Conservation (phyloP, 306 rosid species). For the Cucurbita argyrosperma region DNA sequence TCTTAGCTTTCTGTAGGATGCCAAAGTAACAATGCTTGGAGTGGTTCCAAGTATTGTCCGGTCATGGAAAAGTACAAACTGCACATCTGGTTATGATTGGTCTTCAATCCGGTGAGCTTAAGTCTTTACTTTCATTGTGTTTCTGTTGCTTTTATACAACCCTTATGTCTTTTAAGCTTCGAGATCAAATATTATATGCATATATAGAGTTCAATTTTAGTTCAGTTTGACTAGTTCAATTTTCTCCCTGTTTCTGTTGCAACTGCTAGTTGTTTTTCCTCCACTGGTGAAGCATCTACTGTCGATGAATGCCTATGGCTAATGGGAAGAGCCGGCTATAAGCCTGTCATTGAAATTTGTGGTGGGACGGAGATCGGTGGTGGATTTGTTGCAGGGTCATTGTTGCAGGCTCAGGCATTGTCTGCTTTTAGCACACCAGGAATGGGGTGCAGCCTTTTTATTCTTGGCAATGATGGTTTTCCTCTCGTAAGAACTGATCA, state of each 20-base stretch:
- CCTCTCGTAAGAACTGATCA: constrained; percentile 48
- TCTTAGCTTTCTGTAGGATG: constrained; percentile 19
- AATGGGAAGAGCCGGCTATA: constrained; percentile 91
- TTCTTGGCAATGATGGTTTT: constrained; percentile 54
- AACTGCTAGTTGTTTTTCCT: constrained; percentile 58
- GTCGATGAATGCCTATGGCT: constrained; percentile 87
- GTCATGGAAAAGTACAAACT: constrained; percentile 65
- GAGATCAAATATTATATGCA: not conserved
- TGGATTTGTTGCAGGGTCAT: constrained; percentile 69
- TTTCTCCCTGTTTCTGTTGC: not conserved
- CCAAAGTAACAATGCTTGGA: constrained; percentile 92
- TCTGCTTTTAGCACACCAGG: constrained; percentile 96
- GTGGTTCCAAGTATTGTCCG: constrained; percentile 84
- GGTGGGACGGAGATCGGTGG: constrained; percentile 98
- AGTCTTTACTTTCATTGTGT: not conserved
- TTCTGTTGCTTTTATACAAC: not conserved
- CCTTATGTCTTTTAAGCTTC: not conserved
- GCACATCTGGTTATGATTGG: constrained; percentile 66
- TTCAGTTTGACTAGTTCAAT: not conserved
- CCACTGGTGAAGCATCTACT: constrained; percentile 87
- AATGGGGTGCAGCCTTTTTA: constrained; percentile 70
- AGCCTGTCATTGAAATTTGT: constrained; percentile 81
- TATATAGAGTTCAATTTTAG: not conserved
- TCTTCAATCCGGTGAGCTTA: constrained; percentile 63
- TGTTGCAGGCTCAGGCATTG: constrained; percentile 73